A percentile compares a stretch with the other conserved stretches of the same genome.
Evolutionary conservation across 2,329 filamentous ascomycete species (phyloP).

Genomic region (Neofusicoccum ribis): DNA sequence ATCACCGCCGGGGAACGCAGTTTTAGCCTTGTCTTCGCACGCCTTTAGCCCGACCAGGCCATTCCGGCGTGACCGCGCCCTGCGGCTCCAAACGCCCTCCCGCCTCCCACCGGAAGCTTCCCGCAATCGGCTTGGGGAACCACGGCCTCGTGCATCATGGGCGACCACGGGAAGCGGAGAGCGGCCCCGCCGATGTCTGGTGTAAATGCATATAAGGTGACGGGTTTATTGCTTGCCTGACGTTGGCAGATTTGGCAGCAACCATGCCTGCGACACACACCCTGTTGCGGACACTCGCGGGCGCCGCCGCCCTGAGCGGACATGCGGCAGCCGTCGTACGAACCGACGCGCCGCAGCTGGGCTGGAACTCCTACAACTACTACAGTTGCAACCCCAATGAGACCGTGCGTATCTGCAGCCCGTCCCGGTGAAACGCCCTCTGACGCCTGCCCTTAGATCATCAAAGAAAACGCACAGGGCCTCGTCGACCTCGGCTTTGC

Average conservation of each 20-base stretch:
- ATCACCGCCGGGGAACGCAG: neutral
- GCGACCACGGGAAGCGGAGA: neutral
- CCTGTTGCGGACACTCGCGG: neutral
- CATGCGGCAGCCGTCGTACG: slow-evolving; percentile 18
- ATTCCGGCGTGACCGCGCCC: neutral
- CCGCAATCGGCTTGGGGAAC: neutral
- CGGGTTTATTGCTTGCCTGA: neutral
- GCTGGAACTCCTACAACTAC: slow-evolving; percentile 63
- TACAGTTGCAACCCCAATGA: slow-evolving; percentile 54
- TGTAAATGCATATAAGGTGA: neutral
- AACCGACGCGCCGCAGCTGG: slow-evolving; percentile 33
- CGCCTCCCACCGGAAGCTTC: neutral
- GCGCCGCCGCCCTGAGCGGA: neutral
- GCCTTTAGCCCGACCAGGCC: neutral
- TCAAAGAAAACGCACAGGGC: slow-evolving; percentile 55
- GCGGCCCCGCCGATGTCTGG: neutral
- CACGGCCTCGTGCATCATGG: neutral
- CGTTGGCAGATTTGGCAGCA: neutral
- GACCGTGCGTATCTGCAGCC: slow-evolving; percentile 19
- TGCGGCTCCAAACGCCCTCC: neutral
- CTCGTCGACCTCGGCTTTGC: slow-evolving; percentile 54
- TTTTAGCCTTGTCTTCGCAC: neutral
- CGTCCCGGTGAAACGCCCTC: neutral
- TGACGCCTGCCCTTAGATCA: slow-evolving; percentile 31
- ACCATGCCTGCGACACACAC: neutral